Evolutionary conservation across 495 filamentous ascomycete species (phyloP), one percentile per base, ranked within the genome.

Genomic region (Talaromyces wortmannii): DNA sequence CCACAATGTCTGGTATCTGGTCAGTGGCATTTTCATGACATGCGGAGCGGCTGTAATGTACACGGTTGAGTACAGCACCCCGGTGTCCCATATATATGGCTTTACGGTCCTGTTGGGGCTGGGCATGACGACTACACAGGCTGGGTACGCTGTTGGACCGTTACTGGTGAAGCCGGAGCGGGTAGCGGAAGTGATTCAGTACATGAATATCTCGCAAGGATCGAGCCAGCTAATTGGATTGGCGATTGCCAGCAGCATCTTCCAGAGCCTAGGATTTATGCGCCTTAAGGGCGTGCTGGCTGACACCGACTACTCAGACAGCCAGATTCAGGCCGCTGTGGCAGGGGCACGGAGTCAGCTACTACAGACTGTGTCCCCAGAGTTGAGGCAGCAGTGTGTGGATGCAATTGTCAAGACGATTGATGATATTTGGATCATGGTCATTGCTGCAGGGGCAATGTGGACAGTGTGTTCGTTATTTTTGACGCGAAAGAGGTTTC

Each of bases 1-100:
- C 55, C 84, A 84, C 66, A 77, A 78, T 70, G 73, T 75, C 7
- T 78, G 81, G 69, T 86, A 76, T 60, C 50, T 80, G 7, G 50
- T 70, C 5, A 71, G 68, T 1, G 78, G 78, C 10, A 57, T 72
- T 16, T 57, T 82, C 23, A 58, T 72, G 43, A 29, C 78, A 7
- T 59, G 77, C 13, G 80, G 79, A 12, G 67, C 67, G 16, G 66
- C 74, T 0, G 64, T 82, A 0, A 67, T 84, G 58, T 74, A 72
- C 55, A 75, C 67, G 4, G 69, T 75, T 52, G 56, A 71, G 11
- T 52, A 60, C n/a, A 45, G 61, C 18, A 74, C 76, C 3, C 48
- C 63, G 12, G 59, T 62, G 0, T 65, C 61, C 6, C 56, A 56
- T 8, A 73, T 86, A 15, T 86, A 85, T 63, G 83, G 83, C 31